Conservation (phyloP, 495 filamentous ascomycete species). For the Aspergillus sclerotiicarbonarius region DNA sequence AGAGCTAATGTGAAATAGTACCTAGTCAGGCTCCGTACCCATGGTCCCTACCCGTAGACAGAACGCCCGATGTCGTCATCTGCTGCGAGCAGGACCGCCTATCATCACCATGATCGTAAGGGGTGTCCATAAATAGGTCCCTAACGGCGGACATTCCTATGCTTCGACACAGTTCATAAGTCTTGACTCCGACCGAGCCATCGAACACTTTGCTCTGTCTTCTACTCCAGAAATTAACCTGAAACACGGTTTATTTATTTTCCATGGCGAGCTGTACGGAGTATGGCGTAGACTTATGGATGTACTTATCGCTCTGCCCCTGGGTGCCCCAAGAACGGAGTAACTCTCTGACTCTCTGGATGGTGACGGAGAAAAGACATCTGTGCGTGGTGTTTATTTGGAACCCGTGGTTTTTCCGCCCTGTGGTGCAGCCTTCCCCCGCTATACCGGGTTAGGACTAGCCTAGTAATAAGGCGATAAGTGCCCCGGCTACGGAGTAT, state of each 20-base stretch:
- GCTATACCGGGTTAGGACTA: not conserved
- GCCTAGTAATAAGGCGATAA: not conserved
- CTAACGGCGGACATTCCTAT: not conserved
- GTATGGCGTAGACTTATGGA: not conserved
- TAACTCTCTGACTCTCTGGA: not conserved
- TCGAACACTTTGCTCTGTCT: too few species aligned
- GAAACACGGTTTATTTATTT: not conserved
- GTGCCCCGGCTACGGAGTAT: not conserved
- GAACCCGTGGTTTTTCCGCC: not conserved
- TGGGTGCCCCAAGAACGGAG: not conserved
- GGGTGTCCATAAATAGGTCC: not conserved
- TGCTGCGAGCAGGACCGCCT: not conserved
- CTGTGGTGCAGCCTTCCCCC: not conserved
- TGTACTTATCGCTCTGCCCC: not conserved
- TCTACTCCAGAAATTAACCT: too few species aligned
- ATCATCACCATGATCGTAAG: not conserved
- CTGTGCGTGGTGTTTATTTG: not conserved
- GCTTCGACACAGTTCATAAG: not conserved
- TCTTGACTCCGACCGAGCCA: not conserved
- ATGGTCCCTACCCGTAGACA: not conserved
- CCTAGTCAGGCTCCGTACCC: not conserved
- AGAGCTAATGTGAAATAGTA: not conserved
- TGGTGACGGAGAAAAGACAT: not conserved
- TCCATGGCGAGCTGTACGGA: not conserved
- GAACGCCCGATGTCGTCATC: slow-evolving; percentile 1